Evolutionary conservation across 768 basidiomycete species (phyloP).

Genomic region (Naganishia kalamii): DNA sequence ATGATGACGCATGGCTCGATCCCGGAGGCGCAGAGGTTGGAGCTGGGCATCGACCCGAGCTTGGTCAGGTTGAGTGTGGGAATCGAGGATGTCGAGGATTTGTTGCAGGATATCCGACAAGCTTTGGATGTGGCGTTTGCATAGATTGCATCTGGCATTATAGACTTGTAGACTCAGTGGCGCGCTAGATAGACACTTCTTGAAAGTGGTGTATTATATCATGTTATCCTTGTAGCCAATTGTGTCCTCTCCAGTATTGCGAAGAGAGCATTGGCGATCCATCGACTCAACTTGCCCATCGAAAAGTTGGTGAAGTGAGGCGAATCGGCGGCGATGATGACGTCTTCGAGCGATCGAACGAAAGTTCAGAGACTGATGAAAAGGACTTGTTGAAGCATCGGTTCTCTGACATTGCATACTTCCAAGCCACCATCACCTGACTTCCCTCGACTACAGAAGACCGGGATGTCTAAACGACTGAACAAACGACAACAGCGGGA

Average conservation of each 20-base stretch:
- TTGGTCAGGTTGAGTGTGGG: slow-evolving; percentile 77
- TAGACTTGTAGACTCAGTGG: neutral
- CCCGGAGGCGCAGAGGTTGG: slow-evolving; percentile 33
- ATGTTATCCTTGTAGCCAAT: too few species aligned
- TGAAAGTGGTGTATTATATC: too few species aligned
- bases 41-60: slow-evolving; percentile 38
- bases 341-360: neutral
- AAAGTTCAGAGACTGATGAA: neutral
- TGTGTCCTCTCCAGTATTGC: too few species aligned
- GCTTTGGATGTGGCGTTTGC: slow-evolving; percentile 55
- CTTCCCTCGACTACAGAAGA: neutral
- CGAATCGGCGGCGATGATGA: neutral
- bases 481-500: slow-evolving; percentile 84
- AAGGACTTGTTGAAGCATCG: neutral
- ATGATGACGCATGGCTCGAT: slow-evolving; percentile 73
- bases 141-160: neutral
- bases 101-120: slow-evolving; percentile 64
- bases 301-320: too few species aligned
- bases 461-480: slow-evolving; percentile 42
- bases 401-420: neutral
- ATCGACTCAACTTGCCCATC: too few species aligned
- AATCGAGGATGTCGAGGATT: slow-evolving; percentile 77
- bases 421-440: neutral
- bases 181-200: neutral
- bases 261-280: too few species aligned